Evolutionary conservation across 257 asterid genomes (phyloP), one percentile per base, ranked within the genome.

Genomic region (Lavandula angustifolia): DNA sequence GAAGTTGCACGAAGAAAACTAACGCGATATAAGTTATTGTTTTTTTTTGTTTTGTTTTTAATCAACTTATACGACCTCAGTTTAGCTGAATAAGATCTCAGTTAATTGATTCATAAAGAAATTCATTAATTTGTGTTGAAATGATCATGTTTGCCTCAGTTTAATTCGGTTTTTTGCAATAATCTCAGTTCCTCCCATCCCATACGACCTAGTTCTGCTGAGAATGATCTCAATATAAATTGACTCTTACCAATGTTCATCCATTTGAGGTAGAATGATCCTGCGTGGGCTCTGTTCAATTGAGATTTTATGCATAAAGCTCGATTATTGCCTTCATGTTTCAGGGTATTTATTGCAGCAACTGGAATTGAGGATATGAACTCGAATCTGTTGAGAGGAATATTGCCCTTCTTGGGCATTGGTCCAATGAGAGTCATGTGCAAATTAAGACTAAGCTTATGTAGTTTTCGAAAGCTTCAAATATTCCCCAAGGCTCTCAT

Each of bases 401-500:
- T 46, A 43, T 59, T 18, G 14, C 29, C 29, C 53, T 63, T 54
- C 62, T 52, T 62, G 67, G 53, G 55, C 11, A 17, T 59, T 10
- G 37, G 54, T 40, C 55, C 57, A 51, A 53, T 47, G 43, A 29
- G 55, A 71, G 64, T 69, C 68, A 81, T 85, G 83, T 70, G 75
- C 62, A 71, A 69, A 37, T 66, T 71, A 31, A 60, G 60, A 14
- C 9, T 54, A 18, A 44, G 76, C 35, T 32, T 70, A 13, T 41
- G 10, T 62, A 3, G 40, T 59, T 59, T 64, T 57, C 67, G 63
- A 12, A 81, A 68, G 62, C 75, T 68, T 35, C 82, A 53, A 18
- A 43, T 44, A 43, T 68, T 64, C 67, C 65, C 75, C 70, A 73
- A 68, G 54, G 68, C 56, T 73, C 63, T 76, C 43, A 51, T 13